These are phyloP conservation scores for Elsinoe ampelina DNA, from an alignment of 2,329 filamentous ascomycete species.

Conservation along the genomic window DNA sequence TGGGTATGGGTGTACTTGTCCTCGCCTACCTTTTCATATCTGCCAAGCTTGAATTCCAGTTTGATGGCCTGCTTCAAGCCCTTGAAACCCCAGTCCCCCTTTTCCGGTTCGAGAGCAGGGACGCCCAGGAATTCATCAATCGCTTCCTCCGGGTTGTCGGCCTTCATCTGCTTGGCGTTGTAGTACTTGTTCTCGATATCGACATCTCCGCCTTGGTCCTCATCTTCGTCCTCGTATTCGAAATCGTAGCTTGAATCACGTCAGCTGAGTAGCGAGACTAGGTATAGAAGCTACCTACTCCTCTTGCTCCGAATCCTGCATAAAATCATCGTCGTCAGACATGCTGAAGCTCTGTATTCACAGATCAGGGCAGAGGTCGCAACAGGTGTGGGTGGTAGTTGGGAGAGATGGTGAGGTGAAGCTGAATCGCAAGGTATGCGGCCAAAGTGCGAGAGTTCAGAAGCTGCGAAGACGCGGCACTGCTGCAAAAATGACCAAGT, in stretches of 20 bases:
- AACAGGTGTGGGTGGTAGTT: not conserved
- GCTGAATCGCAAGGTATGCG: no score
- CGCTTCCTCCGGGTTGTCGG: constrained; percentile 74
- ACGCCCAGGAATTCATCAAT: constrained; percentile 89
- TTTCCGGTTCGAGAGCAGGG: constrained; percentile 73
- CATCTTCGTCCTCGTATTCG: constrained; percentile 91
- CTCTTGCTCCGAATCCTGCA: constrained; percentile 84
- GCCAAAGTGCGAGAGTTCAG: no score
- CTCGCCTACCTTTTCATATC: constrained; percentile 63
- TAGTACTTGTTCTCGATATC: constrained; percentile 99
- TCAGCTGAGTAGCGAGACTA: constrained; percentile 20
- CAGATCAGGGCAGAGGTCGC: not conserved
- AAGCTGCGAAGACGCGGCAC: no score
- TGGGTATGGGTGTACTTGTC: not conserved
- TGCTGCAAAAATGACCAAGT: no score
- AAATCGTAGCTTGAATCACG: constrained; percentile 67
- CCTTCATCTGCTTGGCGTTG: constrained; percentile 96
- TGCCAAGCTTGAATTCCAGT: constrained; percentile 84
- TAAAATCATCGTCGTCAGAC: constrained; percentile 84
- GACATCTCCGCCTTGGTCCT: constrained; percentile 78
- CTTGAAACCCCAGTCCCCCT: constrained; percentile 98
- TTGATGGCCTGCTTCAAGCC: constrained; percentile 97
- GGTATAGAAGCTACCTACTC: constrained; percentile 46
- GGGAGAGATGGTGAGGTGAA: no score
- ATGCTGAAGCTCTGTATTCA: constrained; percentile 39